Evolutionary conservation across 495 filamentous ascomycete species (phyloP).

Genomic region (Penicillium maclennaniae): DNA sequence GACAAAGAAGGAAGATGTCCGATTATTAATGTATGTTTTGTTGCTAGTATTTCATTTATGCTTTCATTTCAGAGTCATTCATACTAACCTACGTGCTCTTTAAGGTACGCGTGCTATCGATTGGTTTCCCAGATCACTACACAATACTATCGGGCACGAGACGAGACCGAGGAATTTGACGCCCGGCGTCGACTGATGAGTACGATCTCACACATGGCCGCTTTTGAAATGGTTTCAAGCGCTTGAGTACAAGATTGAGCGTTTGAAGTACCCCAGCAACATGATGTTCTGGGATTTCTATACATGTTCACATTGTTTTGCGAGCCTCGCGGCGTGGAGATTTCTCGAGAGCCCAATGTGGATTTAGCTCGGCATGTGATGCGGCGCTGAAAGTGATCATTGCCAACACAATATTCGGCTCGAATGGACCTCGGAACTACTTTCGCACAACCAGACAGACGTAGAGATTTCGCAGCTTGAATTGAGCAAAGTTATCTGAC

Average conservation of each 20-base stretch:
- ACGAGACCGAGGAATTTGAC: conserved; percentile 36
- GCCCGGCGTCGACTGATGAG: conserved; percentile 36
- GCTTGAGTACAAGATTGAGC: not conserved
- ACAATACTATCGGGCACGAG: conserved; percentile 40
- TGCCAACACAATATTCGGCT: not conserved
- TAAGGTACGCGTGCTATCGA: conserved; percentile 43
- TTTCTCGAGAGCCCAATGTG: not conserved
- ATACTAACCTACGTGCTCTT: conserved; percentile 2
- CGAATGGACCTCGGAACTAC: not conserved
- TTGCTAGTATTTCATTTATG: not conserved
- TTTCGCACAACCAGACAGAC: too few species aligned
- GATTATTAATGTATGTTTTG: conserved; percentile 35
- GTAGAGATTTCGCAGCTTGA: not conserved
- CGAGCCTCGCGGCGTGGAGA: not conserved
- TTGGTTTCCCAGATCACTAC: conserved; percentile 35
- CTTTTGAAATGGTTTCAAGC: conserved; percentile 3
- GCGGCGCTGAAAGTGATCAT: not conserved
- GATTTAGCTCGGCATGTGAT: conserved; percentile 18
- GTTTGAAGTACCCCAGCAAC: conserved; percentile 2
- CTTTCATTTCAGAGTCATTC: not conserved
- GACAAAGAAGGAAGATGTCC: conserved; percentile 23
- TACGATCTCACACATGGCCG: conserved; percentile 25
- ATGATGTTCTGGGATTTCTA: conserved; percentile 7
- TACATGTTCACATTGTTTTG: not conserved
- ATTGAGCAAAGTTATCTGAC: not conserved